Conservation (phyloP, 495 filamentous ascomycete species). For the Aspergillus biplanus region DNA sequence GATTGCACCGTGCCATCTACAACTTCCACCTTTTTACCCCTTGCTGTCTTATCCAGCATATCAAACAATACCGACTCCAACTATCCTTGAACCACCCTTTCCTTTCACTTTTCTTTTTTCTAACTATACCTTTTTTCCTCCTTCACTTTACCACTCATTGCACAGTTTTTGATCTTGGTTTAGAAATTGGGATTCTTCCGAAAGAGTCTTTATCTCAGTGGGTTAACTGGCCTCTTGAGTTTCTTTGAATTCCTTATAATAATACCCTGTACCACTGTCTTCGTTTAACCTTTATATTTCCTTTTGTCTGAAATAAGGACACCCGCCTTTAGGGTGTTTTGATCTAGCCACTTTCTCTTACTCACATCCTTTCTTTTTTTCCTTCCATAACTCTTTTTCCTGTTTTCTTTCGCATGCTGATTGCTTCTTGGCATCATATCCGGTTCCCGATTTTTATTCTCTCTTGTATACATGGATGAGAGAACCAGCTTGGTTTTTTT, state of each 20-base stretch:
- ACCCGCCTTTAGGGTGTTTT: conserved; percentile 1
- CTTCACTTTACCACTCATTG: background rate
- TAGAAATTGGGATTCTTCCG: background rate
- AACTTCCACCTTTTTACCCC: conserved; percentile 28
- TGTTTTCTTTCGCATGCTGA: conserved; percentile 27
- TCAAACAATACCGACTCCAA: conserved; percentile 21
- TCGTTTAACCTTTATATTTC: conserved; percentile 19
- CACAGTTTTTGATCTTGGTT: background rate
- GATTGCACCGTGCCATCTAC: conserved; percentile 4
- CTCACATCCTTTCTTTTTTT: conserved; percentile 12
- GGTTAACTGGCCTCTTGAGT: background rate
- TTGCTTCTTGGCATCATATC: conserved; percentile 20
- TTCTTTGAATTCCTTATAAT: conserved; percentile 5
- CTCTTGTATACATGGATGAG: conserved; percentile 28
- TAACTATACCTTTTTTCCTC: conserved; percentile 5
- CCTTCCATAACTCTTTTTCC: conserved; percentile 20
- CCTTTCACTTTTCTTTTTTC: conserved; percentile 9
- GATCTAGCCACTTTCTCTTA: conserved; percentile 10
- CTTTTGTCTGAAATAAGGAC: conserved; percentile 23
- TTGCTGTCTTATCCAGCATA: conserved; percentile 17
- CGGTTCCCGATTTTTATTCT: conserved; percentile 11
- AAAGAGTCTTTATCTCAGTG: background rate
- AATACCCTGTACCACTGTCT: conserved; percentile 19
- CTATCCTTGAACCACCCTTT: conserved; percentile 9
- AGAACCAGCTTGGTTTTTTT: conserved; percentile 22